Base-by-base conservation (phyloP, 2,329 filamentous ascomycete genomes). In the Fusarium sp. region DNA sequence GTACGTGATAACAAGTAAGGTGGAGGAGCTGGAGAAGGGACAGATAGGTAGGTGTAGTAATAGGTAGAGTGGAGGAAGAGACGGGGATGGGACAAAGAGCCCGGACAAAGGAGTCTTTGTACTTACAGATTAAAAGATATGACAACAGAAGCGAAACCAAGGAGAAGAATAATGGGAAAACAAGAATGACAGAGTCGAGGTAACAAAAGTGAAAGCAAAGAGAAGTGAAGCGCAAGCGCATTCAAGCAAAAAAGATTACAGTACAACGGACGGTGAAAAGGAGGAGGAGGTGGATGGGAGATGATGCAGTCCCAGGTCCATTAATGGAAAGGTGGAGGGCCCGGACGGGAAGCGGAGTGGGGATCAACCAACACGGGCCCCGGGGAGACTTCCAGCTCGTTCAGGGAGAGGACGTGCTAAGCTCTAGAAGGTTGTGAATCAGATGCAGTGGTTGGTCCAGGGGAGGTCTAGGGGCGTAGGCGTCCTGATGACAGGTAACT, bases 191-290 rank as follows among this genome's bases (percentile, higher is more conserved):
- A 63, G 60, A 59, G 54, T 57, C 64, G 66, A 71, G 42, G 51
- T 59, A 66, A 71, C 56, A 51, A 71, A 66, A 70, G 63, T 44
- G 59, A 73, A 71, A 61, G 57, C 40, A 63, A 62, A 62, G 59
- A 49, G 61, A 64, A 68, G 66, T 51, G 63, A 71, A 73, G 69
- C 69, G 69, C 69, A 71, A 64, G 69, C 68, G 69, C 69, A 71
- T 64, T 67, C 61, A 70, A 69, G 61, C 59, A 66, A 66, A 69
- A 69, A 69, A 66, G 59, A 62, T 57, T 71, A 61, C 42, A 53
- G 32, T 52, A 52, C 50, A 52, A 52, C 14, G 34, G 34, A 70
- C 55, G 64, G 64, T 68, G 70, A 71, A 72, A 72, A 66, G 63
- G 63, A 66, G 68, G 68, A 71, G 67, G 61, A 66, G 57, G 27